These are phyloP conservation scores for Plantago lanceolata DNA, from an alignment of 305 asterid genomes.

Conservation along the genomic window DNA sequence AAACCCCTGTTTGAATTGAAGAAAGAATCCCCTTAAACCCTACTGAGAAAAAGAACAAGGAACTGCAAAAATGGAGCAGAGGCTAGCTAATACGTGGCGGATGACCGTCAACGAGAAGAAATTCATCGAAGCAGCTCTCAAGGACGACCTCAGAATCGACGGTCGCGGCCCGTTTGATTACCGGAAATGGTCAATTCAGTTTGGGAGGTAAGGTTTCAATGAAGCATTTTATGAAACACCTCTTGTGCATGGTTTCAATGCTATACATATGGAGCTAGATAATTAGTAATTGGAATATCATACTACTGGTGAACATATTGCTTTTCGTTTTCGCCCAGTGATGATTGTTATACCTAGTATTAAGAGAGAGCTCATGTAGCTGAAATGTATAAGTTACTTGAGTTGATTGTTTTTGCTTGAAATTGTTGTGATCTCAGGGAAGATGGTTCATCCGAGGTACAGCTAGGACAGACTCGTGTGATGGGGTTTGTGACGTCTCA, in stretches of 20 bases:
- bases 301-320: too few relatives aligned
- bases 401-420: neutral
- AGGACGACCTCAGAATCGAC: conserved; percentile 72
- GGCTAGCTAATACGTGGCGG: conserved; percentile 59
- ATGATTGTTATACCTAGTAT: too few relatives aligned
- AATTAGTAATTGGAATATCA: too few relatives aligned
- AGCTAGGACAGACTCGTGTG: conserved; percentile 81
- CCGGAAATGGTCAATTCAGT: conserved; percentile 58
- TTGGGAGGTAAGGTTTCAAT: conserved; percentile 51
- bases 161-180: conserved; percentile 87
- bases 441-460: conserved; percentile 95
- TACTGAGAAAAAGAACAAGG: neutral
- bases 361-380: too few relatives aligned
- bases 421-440: conserved; percentile 41
- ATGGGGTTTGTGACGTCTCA: conserved; percentile 80
- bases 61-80: conserved; percentile 61
- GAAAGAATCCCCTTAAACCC: too few relatives aligned
- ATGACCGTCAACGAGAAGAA: conserved; percentile 78
- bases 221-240: neutral
- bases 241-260: neutral
- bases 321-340: too few relatives aligned
- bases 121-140: conserved; percentile 65
- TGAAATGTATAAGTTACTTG: too few relatives aligned
- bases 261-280: too few relatives aligned
- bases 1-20: too few relatives aligned